Evolutionary conservation across 1,284 basidiomycete genomes (phyloP).

Genomic region (Pseudozyma tsukubaensis): DNA sequence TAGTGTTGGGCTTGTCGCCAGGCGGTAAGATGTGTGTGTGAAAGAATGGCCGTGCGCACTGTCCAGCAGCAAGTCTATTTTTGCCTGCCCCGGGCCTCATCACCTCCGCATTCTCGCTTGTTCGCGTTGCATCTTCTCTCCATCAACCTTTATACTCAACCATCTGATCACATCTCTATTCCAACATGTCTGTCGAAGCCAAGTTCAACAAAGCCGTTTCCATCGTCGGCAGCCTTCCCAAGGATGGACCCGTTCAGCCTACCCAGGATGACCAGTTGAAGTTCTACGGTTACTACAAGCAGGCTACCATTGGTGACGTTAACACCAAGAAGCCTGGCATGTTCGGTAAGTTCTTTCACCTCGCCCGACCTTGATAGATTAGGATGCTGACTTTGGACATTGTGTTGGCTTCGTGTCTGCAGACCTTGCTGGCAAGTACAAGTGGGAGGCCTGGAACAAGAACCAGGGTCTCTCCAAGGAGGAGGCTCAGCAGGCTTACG

Average conservation of each 20-base stretch:
- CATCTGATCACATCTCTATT: background rate
- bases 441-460: constrained; percentile 67
- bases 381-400: background rate
- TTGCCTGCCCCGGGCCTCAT: background rate
- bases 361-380: background rate
- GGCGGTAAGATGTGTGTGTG: too few relatives aligned
- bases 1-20: too few relatives aligned
- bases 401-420: background rate
- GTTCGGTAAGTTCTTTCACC: constrained; percentile 52
- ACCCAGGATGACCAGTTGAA: constrained; percentile 63
- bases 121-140: background rate
- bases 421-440: constrained; percentile 66
- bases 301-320: constrained; percentile 66
- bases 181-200: constrained; percentile 52
- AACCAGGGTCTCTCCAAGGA: constrained; percentile 60
- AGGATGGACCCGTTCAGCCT: constrained; percentile 64
- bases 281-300: constrained; percentile 68
- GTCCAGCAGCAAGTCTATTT: too few relatives aligned
- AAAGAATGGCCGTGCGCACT: too few relatives aligned
- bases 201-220: constrained; percentile 61
- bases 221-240: constrained; percentile 54
- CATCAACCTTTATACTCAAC: background rate
- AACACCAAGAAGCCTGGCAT: constrained; percentile 67
- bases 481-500: constrained; percentile 62
- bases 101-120: background rate